Evolutionary conservation across 2,329 filamentous ascomycete species (phyloP), one percentile per base, ranked within the genome.

Genomic region (Thielaviopsis ethacetica): DNA sequence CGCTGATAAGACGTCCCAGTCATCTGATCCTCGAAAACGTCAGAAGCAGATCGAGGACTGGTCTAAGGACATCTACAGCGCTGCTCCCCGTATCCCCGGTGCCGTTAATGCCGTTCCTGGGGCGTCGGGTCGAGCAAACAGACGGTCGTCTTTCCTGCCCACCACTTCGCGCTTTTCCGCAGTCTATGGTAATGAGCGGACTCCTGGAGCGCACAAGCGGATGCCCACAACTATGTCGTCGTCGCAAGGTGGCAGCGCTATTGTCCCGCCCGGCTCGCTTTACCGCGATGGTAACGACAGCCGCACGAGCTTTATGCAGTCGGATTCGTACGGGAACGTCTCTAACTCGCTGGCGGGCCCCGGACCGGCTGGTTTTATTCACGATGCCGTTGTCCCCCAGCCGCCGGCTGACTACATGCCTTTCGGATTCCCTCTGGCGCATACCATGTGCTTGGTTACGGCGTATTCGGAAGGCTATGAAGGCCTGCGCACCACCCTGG

Each of bases 321-420:
- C 79, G 0, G 80, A 82, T 59, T 74, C 77, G 0, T 81, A 81
- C 65, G 71, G 71, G 5, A 72, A 68, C 60, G 78, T 77, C 50
- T 78, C 81, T 26, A 79, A 70, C 58, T 73, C 77, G 5, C 71
- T 78, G 12, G 88, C 91, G 54, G 85, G 83, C 0, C 81, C 85
- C 47, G 91, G 91, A 6, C 89, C 91, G 7, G 83, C 88, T 38
- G 91, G 91, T n/a, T 95, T 96, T 69, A 94, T 97, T 59, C 91
- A 97, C 68, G 91, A 96, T 70, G 80, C 88, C 47, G 93, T 98
- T 49, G 91, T 98, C 54, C 91, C 94, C 30, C 93, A 98, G 68
- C 93, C 93, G 44, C 93, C 93, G 9, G 84, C 91, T 2, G 93
- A 98, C 70, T 98, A 91, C 85, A 91, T 96, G 73, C 93, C 93